phyloP scores from a whole-genome alignment of 2,329 filamentous ascomycete species.

The Aspergillus pseudoterreus region DNA sequence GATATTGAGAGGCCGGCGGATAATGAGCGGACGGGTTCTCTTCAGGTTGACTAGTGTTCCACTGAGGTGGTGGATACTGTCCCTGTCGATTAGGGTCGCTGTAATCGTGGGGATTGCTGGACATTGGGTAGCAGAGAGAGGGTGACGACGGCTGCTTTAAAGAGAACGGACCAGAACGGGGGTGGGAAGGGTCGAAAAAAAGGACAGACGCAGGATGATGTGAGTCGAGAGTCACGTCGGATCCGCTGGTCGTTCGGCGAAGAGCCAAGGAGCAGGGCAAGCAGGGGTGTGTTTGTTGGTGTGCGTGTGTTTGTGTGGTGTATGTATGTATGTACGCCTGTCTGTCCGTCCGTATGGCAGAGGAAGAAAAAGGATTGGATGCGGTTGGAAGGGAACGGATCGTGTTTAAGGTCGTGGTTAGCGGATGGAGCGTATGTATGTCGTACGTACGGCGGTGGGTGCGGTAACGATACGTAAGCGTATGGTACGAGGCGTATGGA shows the following conservation, averaged over 20 bases:
- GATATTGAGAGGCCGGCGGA: conserved; percentile 32
- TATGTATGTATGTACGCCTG: conserved; percentile 7
- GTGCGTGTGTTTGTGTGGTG: conserved; percentile 10
- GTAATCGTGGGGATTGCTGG: conserved; percentile 38
- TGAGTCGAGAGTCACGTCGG: conserved; percentile 23
- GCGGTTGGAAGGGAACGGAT: neutral
- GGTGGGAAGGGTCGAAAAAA: conserved; percentile 16
- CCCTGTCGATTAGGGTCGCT: conserved; percentile 43
- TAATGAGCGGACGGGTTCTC: conserved; percentile 36
- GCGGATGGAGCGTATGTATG: neutral
- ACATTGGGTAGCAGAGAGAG: conserved; percentile 34
- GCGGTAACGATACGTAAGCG: neutral
- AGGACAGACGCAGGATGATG: conserved; percentile 27
- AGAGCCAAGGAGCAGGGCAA: conserved; percentile 10
- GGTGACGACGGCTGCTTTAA: conserved; percentile 19
- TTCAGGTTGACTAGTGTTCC: conserved; percentile 37
- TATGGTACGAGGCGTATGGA: conserved; percentile 4
- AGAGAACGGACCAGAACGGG: conserved; percentile 18
- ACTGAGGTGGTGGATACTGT: conserved; percentile 44
- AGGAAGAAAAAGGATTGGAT: neutral
- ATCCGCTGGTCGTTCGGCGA: conserved; percentile 12
- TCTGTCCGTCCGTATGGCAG: neutral
- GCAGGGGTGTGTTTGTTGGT: conserved; percentile 13
- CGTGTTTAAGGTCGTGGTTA: neutral
- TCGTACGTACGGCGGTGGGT: neutral